Base-by-base conservation (phyloP, 2,329 filamentous ascomycete species). In the Trematosphaeria pertusa region DNA sequence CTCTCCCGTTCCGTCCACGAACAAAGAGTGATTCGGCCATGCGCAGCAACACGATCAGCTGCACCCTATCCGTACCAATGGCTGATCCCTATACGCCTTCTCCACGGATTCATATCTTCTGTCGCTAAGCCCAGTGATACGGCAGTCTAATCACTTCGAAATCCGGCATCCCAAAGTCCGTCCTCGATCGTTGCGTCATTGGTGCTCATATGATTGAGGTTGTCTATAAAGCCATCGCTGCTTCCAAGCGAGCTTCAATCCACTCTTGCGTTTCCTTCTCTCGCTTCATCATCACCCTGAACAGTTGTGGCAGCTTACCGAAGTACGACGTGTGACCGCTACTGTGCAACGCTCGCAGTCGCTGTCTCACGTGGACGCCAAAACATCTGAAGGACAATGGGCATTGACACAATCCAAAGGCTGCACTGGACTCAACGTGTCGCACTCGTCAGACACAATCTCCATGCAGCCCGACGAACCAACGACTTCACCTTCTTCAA, bases 401-500 rank as follows among this genome's bases (percentile, higher is more conserved):
- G 43, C 14, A 31, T 48, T 34, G 56, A 63, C 9, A 28, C 41
- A 9, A 60, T 46, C 58, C 61, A 71, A 37, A 69, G 67, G 44
- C 64, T 78, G 20, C 74, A 77, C 46, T 78, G 75, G 75, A 75
- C 67, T 14, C 75, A 78, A 58, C 69, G 74, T 5, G 60, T 78
- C 34, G 75, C 75, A 6, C 64, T 78, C 1, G 67, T 77, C 22
- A 61, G 74, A 36, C 75, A 77, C 51, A 77, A 75, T 30, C 67
- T 77, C 22, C 74, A 77, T 52, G 61, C 69, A 7, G 74, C 75
- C 12, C 69, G 72, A 47, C 64, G 71, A 17, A 77, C 73, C 32
- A 71, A 71, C 35, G 73, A 76, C 56, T 78, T 75, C 49, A 72
- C 67, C 37, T 78, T 78, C 62, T 78, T 78, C 70, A 77, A 76